Evolutionary conservation across 2,329 filamentous ascomycete species (phyloP).

Genomic region (Zymoseptoria brevis): DNA sequence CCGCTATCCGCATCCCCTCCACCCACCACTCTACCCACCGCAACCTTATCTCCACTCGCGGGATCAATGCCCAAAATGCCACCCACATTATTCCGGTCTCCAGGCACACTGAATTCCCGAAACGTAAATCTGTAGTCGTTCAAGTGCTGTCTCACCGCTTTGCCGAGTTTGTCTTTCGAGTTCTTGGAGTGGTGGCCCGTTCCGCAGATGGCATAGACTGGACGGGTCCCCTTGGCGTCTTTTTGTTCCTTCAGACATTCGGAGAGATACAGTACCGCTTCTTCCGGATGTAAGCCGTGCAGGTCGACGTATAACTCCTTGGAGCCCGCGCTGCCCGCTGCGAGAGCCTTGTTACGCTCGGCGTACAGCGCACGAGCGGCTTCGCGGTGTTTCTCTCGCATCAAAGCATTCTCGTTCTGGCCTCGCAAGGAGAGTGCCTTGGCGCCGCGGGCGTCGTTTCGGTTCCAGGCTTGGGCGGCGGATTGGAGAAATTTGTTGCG

Average conservation of each 20-base stretch:
- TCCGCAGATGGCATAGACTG: slow-evolving; percentile 92
- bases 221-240: slow-evolving; percentile 49
- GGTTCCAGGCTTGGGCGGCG: slow-evolving; percentile 96
- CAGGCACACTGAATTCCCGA: slow-evolving; percentile 90
- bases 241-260: slow-evolving; percentile 78
- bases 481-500: slow-evolving; percentile 96
- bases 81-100: slow-evolving; percentile 77
- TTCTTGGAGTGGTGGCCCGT: slow-evolving; percentile 98
- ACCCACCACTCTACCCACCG: slow-evolving; percentile 22
- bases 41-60: slow-evolving; percentile 47
- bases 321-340: slow-evolving; percentile 28
- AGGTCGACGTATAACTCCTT: slow-evolving; percentile 89
- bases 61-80: slow-evolving; percentile 59
- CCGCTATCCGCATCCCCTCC: slow-evolving; percentile 34
- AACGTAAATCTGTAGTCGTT: slow-evolving; percentile 96
- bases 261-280: slow-evolving; percentile 90
- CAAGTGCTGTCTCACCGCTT: slow-evolving; percentile 80
- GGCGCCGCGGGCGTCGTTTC: slow-evolving; percentile 90
- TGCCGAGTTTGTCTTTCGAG: slow-evolving; percentile 96
- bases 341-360: slow-evolving; percentile 70
- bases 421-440: slow-evolving; percentile 90
- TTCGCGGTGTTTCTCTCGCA: slow-evolving; percentile 94
- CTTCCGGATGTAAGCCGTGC: slow-evolving; percentile 96
- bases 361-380: slow-evolving; percentile 88
- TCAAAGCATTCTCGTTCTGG: slow-evolving; percentile 92